Evolutionary conservation across 495 filamentous ascomycete genomes (phyloP).

Genomic region (Talaromyces trachyspermus): DNA sequence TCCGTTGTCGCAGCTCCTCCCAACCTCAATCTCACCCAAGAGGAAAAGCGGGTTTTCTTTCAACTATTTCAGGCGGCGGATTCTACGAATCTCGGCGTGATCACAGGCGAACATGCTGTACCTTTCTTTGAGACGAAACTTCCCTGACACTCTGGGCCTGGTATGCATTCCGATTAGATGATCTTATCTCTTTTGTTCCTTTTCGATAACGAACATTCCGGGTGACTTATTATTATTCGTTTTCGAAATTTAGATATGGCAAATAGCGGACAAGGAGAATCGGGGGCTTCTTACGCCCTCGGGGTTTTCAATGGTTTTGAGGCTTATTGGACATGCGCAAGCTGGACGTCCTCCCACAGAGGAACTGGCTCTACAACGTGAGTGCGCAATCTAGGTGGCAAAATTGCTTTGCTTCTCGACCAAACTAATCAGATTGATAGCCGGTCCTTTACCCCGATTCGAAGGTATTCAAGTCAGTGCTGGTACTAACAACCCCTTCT

Average conservation of each 20-base stretch:
- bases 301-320: constrained; percentile 83
- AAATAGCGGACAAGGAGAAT: constrained; percentile 95
- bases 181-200: background rate
- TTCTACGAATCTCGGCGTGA: constrained; percentile 80
- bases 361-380: constrained; percentile 65
- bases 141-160: constrained; percentile 78
- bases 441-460: constrained; percentile 85
- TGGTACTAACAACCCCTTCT: constrained; percentile 30
- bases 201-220: background rate
- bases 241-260: constrained; percentile 73
- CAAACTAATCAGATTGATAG: constrained; percentile 28
- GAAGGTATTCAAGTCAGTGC: constrained; percentile 59
- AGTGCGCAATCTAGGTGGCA: constrained; percentile 22
- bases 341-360: constrained; percentile 69
- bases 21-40: constrained; percentile 77
- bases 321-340: constrained; percentile 94
- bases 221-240: background rate
- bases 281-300: constrained; percentile 83
- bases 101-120: constrained; percentile 92
- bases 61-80: constrained; percentile 88
- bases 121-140: constrained; percentile 96
- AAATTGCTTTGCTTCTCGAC: no score
- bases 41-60: constrained; percentile 89
- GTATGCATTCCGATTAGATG: constrained; percentile 38
- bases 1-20: constrained; percentile 40